A percentile compares a stretch with the other conserved stretches of the same genome.
Conservation (phyloP, 2,329 filamentous ascomycete species). For the Beauveria brongniartii region DNA sequence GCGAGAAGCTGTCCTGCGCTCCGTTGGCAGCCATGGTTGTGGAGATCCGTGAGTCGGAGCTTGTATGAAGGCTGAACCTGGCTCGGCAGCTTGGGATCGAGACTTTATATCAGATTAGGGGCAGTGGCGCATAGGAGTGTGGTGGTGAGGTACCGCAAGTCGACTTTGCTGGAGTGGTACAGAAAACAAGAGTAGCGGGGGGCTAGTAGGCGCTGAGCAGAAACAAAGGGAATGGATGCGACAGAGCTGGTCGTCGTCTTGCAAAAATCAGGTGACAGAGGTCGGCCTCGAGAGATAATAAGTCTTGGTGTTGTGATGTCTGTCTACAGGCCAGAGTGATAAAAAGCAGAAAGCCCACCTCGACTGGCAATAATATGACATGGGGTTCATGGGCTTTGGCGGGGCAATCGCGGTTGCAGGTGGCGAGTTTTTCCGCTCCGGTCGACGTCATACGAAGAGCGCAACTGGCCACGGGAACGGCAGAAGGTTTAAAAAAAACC, state of each 20-base stretch:
- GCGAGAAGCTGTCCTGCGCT: constrained; percentile 65
- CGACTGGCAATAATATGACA: constrained; percentile 9
- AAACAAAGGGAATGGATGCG: constrained; percentile 1
- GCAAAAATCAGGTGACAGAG: background rate
- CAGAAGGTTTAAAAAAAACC: background rate
- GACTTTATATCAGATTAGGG: background rate
- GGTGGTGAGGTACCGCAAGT: background rate
- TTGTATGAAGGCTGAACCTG: background rate
- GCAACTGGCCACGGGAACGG: background rate
- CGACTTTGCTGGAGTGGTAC: background rate
- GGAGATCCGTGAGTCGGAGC: background rate
- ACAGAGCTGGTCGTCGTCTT: constrained; percentile 4
- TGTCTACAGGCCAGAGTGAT: constrained; percentile 15
- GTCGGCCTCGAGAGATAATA: background rate
- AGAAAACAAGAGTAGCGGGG: background rate
- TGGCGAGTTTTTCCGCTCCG: constrained; percentile 25
- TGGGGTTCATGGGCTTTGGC: constrained; percentile 18
- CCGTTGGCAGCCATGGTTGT: constrained; percentile 58
- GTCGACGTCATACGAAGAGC: background rate
- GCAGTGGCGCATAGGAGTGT: background rate
- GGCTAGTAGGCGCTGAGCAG: background rate
- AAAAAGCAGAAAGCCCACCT: constrained; percentile 22
- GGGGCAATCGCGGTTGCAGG: constrained; percentile 21
- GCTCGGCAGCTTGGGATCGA: background rate
- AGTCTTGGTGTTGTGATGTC: background rate